Percentiles rank a stretch among this genome's conserved stretches.
phyloP scores from a whole-genome alignment of 768 basidiomycete species.

The Tremella mesenterica region DNA sequence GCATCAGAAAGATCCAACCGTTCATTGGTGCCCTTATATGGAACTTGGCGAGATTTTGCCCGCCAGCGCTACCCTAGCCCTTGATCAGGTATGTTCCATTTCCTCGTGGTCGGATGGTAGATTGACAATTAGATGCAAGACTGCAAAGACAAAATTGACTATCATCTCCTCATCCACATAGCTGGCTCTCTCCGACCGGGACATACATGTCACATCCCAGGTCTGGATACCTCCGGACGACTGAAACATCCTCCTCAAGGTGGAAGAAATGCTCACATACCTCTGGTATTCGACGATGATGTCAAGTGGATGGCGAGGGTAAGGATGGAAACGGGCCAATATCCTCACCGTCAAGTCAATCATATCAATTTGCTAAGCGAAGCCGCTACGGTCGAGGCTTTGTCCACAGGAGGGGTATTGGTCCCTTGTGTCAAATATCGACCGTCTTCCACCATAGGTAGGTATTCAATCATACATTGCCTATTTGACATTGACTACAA shows the following conservation, averaged over 20 bases:
- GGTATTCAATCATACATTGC: no score
- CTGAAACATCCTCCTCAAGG: neutral
- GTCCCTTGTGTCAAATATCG: conserved; percentile 2
- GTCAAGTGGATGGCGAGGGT: conserved; percentile 12
- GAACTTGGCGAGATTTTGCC: neutral
- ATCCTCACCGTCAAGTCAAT: neutral
- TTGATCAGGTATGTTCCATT: neutral
- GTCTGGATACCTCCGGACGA: neutral
- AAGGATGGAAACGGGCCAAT: neutral
- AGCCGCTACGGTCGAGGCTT: conserved; percentile 10
- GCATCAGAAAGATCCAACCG: neutral
- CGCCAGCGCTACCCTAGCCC: neutral
- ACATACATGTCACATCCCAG: neutral
- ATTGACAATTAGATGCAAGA: neutral
- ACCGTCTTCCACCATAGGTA: neutral
- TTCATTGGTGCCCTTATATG: neutral
- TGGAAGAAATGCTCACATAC: conserved; percentile 9
- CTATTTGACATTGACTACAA: no score
- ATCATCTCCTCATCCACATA: neutral
- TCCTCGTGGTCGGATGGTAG: neutral
- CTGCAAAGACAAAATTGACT: neutral
- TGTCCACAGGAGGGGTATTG: conserved; percentile 1
- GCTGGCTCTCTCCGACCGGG: neutral
- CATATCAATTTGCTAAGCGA: conserved; percentile 5
- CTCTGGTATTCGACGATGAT: conserved; percentile 14